Base-by-base conservation (phyloP, 331 rosid genomes). In the Quercus phellos region DNA sequence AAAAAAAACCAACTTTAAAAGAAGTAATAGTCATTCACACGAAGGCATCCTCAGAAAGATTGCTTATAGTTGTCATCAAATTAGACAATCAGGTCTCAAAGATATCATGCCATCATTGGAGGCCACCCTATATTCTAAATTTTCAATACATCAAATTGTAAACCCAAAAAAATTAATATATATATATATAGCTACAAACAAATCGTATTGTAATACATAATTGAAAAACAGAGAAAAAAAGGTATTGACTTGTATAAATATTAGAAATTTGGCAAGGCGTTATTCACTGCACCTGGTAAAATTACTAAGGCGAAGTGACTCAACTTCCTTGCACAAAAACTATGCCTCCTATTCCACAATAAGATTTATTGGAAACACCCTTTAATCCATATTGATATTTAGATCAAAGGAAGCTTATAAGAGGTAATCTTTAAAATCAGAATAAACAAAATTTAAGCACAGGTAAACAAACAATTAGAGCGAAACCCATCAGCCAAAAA, bases 61-160 rank as follows among this genome's bases (percentile, higher is more conserved):
- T 88, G 99, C 99, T 94, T 94, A 30, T 85, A 73, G 91, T 38
- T 91, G 79, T 90, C 99, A 91, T 92, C 99, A 87, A 86, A 83
- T 53, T 73, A 42, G 76, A 85, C 30, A 70, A 86, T 94, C 98
- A 94, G 99, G 93, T 94, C 99, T 94, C 99, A 94, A 94, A 95
- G 99, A 95, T 95, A 77, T 4, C 92, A 92, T 91, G 91, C 97
- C 99, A 95, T 95, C 98, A 95, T 77, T 18, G 97, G 93, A 91
- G 61, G 87, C 85, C 75, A 88, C 84, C 75, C n/a, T 7, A 38
- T 2, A 4, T 54, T 0, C 56, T 12, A 46, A 46, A 46, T 46
- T 46, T 12, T 12, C 16, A 12, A 12, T 46, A 12, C 16, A 12
- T 12, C 53, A 11, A 46, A 46, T 10, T 2, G 17, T 46, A 12